A percentile compares a stretch with the other conserved stretches of the same genome.
These are phyloP conservation scores for Straminergon stramineum DNA, from an alignment of 225 moss, liverwort and hornwort species.

Conservation along the genomic window DNA sequence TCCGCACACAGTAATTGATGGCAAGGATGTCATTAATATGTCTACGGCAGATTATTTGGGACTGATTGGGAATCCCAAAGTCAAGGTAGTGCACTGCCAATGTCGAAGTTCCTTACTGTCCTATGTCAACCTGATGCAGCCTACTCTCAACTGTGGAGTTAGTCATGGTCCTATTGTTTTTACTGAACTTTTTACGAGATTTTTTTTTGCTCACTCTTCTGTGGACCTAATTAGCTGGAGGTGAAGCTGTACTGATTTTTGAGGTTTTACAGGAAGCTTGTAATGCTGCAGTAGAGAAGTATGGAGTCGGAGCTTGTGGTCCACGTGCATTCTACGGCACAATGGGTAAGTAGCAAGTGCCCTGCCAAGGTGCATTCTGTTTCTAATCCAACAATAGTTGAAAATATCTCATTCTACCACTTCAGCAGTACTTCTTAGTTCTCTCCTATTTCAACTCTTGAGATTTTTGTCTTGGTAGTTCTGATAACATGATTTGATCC, in stretches of 20 bases:
- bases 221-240: not conserved
- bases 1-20: conserved; percentile 69
- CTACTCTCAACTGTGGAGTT: not conserved
- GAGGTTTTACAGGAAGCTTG: conserved; percentile 59
- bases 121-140: not conserved
- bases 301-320: conserved; percentile 97
- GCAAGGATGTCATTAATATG: conserved; percentile 86
- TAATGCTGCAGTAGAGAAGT: conserved; percentile 67
- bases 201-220: not conserved
- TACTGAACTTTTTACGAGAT: not conserved
- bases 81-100: conserved; percentile 47
- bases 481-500: not conserved
- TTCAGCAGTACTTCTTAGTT: not conserved
- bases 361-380: not conserved
- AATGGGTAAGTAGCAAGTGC: conserved; percentile 52
- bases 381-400: not conserved
- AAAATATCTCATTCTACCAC: not conserved
- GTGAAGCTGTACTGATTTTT: not conserved
- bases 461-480: not conserved
- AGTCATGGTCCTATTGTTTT: not conserved
- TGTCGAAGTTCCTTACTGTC: not conserved
- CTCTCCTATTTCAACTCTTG: not conserved
- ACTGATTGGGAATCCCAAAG: conserved; percentile 65
- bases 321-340: conserved; percentile 98
- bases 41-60: conserved; percentile 88